A percentile compares a stretch with the other conserved stretches of the same genome.
Evolutionary conservation across 2,329 filamentous ascomycete species (phyloP).

Genomic region (Colletotrichum orbiculare): DNA sequence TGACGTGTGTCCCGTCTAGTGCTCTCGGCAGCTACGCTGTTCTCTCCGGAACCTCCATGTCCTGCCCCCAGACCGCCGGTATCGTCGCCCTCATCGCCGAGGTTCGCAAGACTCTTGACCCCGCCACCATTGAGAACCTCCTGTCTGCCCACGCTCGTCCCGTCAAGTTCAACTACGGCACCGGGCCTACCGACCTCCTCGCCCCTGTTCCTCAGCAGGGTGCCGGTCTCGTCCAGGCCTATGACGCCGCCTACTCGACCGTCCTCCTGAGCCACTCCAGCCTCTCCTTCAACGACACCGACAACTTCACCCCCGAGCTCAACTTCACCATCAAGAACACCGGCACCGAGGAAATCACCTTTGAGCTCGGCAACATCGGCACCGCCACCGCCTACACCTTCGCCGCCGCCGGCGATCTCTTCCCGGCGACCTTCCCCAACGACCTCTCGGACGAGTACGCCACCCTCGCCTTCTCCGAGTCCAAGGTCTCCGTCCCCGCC

Average conservation of each 20-base stretch:
- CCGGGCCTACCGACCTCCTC: slow-evolving; percentile 49
- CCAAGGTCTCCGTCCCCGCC: slow-evolving; percentile 55
- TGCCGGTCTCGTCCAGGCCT: slow-evolving; percentile 68
- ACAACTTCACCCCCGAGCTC: slow-evolving; percentile 60
- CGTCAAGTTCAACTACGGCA: slow-evolving; percentile 59
- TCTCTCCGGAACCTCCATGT: slow-evolving; percentile 70
- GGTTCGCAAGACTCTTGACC: slow-evolving; percentile 62
- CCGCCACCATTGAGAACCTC: slow-evolving; percentile 59
- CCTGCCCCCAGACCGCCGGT: slow-evolving; percentile 65
- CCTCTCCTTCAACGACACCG: slow-evolving; percentile 73
- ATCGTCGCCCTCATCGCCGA: slow-evolving; percentile 65
- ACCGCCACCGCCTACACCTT: slow-evolving; percentile 67
- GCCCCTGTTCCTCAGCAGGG: slow-evolving; percentile 71
- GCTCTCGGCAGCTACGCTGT: slow-evolving; percentile 61
- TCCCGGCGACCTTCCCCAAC: slow-evolving; percentile 57
- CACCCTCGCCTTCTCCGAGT: slow-evolving; percentile 53
- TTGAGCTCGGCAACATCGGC: slow-evolving; percentile 61
- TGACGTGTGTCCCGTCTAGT: not conserved
- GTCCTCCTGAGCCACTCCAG: slow-evolving; percentile 65
- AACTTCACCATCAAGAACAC: slow-evolving; percentile 68
- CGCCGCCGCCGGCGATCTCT: slow-evolving; percentile 46
- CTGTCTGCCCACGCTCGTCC: slow-evolving; percentile 62
- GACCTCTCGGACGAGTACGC: slow-evolving; percentile 55
- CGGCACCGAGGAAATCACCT: slow-evolving; percentile 59
- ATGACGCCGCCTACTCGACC: slow-evolving; percentile 66